These are phyloP conservation scores for Ascosphaera aggregata DNA, from an alignment of 2,329 filamentous ascomycete species.

Conservation along the genomic window DNA sequence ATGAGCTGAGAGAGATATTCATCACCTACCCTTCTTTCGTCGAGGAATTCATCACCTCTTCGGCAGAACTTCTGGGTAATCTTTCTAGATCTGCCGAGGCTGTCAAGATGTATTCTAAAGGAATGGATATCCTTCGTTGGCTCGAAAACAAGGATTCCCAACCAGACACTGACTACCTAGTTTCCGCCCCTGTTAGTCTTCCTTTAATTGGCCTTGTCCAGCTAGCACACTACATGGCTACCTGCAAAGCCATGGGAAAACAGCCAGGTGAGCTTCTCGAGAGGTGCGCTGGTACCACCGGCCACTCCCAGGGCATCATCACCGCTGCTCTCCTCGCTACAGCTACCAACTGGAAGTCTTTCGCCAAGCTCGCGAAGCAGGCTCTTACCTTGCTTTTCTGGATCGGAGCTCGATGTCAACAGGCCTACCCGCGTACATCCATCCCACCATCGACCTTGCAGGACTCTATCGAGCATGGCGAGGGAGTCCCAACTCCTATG, in stretches of 20 bases:
- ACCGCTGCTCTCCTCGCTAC: conserved; percentile 81
- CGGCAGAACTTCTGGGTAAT: conserved; percentile 68
- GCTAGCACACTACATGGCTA: conserved; percentile 84
- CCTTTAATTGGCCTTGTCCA: conserved; percentile 92
- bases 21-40: conserved; percentile 80
- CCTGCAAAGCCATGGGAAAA: conserved; percentile 73
- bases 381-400: conserved; percentile 90
- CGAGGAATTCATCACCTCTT: conserved; percentile 56
- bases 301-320: conserved; percentile 91
- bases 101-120: conserved; percentile 91
- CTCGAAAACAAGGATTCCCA: conserved; percentile 72
- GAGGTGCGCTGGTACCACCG: conserved; percentile 66
- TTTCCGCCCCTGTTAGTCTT: conserved; percentile 86
- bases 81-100: conserved; percentile 64
- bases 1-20: conserved; percentile 82
- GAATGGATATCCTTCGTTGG: conserved; percentile 89
- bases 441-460: conserved; percentile 75
- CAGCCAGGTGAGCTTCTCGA: conserved; percentile 75
- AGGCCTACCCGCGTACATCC: conserved; percentile 88
- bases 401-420: conserved; percentile 93
- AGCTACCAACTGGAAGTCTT: conserved; percentile 82
- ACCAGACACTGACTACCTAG: conserved; percentile 81
- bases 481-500: conserved; percentile 94
- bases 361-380: conserved; percentile 52
- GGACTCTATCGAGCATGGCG: conserved; percentile 81